These are phyloP conservation scores for Naematelia encephala DNA, from an alignment of 768 basidiomycete species.

Conservation along the genomic window DNA sequence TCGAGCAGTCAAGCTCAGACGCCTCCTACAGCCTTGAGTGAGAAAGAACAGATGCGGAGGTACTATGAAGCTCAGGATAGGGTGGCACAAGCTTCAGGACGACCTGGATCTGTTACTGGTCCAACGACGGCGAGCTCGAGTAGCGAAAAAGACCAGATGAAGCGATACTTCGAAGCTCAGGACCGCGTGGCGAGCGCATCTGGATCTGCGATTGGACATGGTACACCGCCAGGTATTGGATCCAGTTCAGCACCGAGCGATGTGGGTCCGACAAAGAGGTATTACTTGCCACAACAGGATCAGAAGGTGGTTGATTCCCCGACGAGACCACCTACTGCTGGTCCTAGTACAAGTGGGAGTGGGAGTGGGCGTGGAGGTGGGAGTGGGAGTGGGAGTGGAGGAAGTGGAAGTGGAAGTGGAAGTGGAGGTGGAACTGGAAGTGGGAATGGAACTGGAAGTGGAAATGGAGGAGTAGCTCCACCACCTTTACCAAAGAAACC, in stretches of 20 bases:
- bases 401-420: no score
- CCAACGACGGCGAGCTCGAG: slow-evolving; percentile 2
- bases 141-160: slow-evolving; percentile 39
- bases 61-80: slow-evolving; percentile 41
- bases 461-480: slow-evolving; percentile 11
- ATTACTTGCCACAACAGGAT: background rate
- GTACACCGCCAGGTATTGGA: background rate
- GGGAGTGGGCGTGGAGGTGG: no score
- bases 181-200: slow-evolving; percentile 22
- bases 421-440: background rate
- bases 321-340: background rate
- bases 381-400: background rate
- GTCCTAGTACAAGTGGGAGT: background rate
- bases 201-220: slow-evolving; percentile 33
- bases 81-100: slow-evolving; percentile 11
- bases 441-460: no score
- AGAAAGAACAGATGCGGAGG: slow-evolving; percentile 42
- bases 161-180: slow-evolving; percentile 38
- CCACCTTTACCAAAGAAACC: slow-evolving; percentile 44
- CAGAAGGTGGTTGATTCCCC: background rate
- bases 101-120: background rate
- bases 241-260: background rate
- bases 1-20: background rate
- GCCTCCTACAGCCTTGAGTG: slow-evolving; percentile 16
- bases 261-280: background rate